Evolutionary conservation across 1,139 yeast genomes (phyloP), one percentile per base, ranked within the genome.

Genomic region (Taiozyma sp.): DNA sequence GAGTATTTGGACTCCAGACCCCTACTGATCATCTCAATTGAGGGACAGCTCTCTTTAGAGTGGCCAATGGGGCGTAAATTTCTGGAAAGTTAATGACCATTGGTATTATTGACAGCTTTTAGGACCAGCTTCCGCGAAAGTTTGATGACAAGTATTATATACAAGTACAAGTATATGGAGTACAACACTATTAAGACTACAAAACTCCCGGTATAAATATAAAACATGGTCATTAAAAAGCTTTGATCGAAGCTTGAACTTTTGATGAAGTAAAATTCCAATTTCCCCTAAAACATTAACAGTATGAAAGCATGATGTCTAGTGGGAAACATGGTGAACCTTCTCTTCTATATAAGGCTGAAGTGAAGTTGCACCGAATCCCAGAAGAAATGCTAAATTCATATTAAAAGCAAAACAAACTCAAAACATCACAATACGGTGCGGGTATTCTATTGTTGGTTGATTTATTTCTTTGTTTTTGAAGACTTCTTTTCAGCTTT

Each of bases 141-240:
- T 2, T 30, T 30, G 11, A 8, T 28, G 7, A 7, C 30, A 7
- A 28, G 13, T 9, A n/a, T n/a, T n/a, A 10, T 9, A 10, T 28
- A 19, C 19, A 19, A 19, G 19, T 19, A 19, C 19, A 19, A 19
- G 19, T 19, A 2, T 19, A 19, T 19, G 19, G 19, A 19, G 19
- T 19, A 3, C 9, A 26, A 7, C 9, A 26, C 29, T 26, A 29
- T 10, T 9, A 32, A 37, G 6, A 19, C 41, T 37, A 37, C 41
- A n/a, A 35, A 7, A 14, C 8, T 8, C 19, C 7, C 7, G 26
- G 6, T 35, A 35, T 40, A 40, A 22, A 40, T 22, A 40, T 21
- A 47, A 43, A 81, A 79, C 96, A 86, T 80, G 97, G 97, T 50
- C 51, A 50, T 52, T 49, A 47, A 46, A 46, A 45, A 47, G 48